Evolutionary conservation across 306 rosid genomes (phyloP).

Genomic region (Hylodesmum podocarpum): DNA sequence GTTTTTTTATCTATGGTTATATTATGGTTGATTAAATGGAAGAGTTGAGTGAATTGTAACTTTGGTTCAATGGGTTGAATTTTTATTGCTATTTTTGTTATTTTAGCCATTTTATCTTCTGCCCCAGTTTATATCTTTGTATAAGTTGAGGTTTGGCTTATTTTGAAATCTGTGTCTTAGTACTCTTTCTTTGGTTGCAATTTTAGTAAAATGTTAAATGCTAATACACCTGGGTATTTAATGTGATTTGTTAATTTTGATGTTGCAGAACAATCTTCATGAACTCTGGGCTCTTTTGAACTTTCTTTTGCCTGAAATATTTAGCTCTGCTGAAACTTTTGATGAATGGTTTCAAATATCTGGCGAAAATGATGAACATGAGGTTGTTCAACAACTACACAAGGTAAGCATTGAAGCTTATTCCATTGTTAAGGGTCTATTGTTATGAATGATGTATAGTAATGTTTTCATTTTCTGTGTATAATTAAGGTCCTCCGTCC

Average conservation of each 20-base stretch:
- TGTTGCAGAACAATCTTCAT: constrained; percentile 89
- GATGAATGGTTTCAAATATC: constrained; percentile 99
- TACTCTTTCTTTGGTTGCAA: not conserved
- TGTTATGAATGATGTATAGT: not conserved
- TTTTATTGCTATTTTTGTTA: not conserved
- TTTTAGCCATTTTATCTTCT: not conserved
- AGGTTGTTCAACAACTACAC: constrained; percentile 97
- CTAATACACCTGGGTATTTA: constrained; percentile 2
- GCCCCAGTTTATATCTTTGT: not conserved
- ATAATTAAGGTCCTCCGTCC: constrained; percentile 84
- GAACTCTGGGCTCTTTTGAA: constrained; percentile 97
- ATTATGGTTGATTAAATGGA: not conserved
- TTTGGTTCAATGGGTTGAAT: not conserved
- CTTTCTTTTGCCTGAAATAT: constrained; percentile 97
- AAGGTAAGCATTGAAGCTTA: constrained; percentile 53
- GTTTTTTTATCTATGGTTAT: not conserved
- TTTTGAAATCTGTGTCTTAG: constrained; percentile 11
- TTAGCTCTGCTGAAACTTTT: constrained; percentile 98
- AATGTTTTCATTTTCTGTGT: constrained; percentile 22
- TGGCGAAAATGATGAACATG: constrained; percentile 98
- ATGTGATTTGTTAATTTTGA: not conserved
- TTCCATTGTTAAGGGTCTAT: not conserved
- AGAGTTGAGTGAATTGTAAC: not conserved
- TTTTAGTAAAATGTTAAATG: not conserved
- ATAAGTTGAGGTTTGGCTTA: constrained; percentile 3